These are phyloP conservation scores for Ascoidea asiatica DNA, from an alignment of 805 yeast species.

Conservation along the genomic window DNA sequence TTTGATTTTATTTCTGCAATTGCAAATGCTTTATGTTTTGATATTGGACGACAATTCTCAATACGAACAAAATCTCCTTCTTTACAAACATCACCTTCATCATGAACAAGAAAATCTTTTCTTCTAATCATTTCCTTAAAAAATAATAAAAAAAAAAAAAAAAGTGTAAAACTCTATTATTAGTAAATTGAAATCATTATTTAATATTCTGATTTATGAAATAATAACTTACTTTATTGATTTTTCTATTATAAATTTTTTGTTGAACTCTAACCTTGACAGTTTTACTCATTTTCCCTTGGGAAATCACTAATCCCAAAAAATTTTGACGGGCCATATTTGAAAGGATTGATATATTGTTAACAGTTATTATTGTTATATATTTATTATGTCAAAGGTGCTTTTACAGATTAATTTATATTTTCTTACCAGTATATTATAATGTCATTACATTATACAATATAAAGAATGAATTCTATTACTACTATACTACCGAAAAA, in stretches of 20 bases:
- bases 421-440: too few relatives aligned
- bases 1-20: constrained; percentile 83
- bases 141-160: neutral
- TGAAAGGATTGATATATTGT: too few relatives aligned
- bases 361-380: too few relatives aligned
- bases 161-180: neutral
- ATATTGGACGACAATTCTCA: constrained; percentile 75
- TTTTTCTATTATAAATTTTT: constrained; percentile 53
- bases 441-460: too few relatives aligned
- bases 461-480: too few relatives aligned
- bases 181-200: neutral
- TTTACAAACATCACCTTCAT: constrained; percentile 79
- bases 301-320: constrained; percentile 86
- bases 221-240: constrained; percentile 33
- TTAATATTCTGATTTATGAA: neutral
- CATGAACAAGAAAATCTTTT: constrained; percentile 84
- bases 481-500: too few relatives aligned
- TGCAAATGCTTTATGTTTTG: constrained; percentile 74
- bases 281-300: constrained; percentile 93
- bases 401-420: too few relatives aligned
- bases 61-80: constrained; percentile 95
- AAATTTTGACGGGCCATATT: constrained; percentile 82
- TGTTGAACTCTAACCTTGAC: constrained; percentile 84
- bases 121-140: constrained; percentile 49
- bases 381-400: too few relatives aligned